Base-by-base conservation (phyloP, 192 early-diverging fungal genomes). In the Phycomyces nitens region DNA sequence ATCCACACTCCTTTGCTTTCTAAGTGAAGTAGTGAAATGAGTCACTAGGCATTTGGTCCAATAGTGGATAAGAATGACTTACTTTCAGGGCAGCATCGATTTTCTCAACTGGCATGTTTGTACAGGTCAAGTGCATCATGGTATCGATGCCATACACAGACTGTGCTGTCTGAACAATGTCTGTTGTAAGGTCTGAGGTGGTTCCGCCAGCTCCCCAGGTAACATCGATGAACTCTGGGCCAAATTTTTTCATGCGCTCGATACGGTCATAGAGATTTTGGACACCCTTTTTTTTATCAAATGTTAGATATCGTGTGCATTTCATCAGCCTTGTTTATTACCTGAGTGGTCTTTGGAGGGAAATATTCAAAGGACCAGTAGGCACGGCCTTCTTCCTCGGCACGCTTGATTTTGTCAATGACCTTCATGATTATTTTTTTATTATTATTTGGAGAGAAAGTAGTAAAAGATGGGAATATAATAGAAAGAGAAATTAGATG, bases 81-180 rank as follows among this genome's bases (percentile, higher is more conserved):
- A 84, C 88, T 70, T 75, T 79, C 39, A 98, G 80, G 12, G 95
- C 96, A 44, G 58, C 62, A 77, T 95, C 89, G 71, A 98, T 89
- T 82, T 92, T 91, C 51, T 87, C 85, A 10, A 86, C 82, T 56
- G 92, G 91, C 88, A 94, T 98, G 80, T 97, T 98, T 55, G 96
- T 98, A 79, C 96, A 98, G 18, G 94, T 98, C 80, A 98, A 84
- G 72, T 98, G 96, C 96, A 98, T 97, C 81, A 84, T 89, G 34
- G 94, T 92, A 75, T 98, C 96, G 54, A 97, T 82, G 53, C 96
- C 96, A 74, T 94, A 94, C 5, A 94, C 93, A 56, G 86, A 82
- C 78, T 96, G 94, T 20, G 96, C 89, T 56, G 89, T 96, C 42
- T 88, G 77, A 60, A 88, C 88, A 52, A 97, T 90, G 77, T 98